Percentiles rank a stretch among this genome's conserved stretches.
phyloP scores from a whole-genome alignment of 805 yeast genomes.

The Starmera pachycereana region DNA sequence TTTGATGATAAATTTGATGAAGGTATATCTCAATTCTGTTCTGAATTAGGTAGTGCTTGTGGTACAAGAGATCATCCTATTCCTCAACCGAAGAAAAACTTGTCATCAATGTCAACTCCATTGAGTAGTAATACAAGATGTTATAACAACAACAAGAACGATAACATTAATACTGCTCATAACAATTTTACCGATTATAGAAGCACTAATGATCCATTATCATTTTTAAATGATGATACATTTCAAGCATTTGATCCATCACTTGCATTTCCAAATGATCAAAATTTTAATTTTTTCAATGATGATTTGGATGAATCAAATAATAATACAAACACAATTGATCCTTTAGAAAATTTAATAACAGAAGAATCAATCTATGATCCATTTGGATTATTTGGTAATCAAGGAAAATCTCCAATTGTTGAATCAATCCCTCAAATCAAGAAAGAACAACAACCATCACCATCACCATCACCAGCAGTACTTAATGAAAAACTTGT shows the following conservation, averaged over 20 bases:
- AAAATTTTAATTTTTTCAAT: slow-evolving; percentile 7
- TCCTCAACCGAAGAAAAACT: slow-evolving; percentile 29
- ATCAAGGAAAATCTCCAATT: slow-evolving; percentile 5
- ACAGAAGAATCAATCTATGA: slow-evolving; percentile 51
- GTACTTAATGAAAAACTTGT: slow-evolving; percentile 1
- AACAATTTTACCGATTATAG: slow-evolving; percentile 1
- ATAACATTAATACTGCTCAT: not conserved
- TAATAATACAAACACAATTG: slow-evolving; percentile 13
- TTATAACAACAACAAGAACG: slow-evolving; percentile 1
- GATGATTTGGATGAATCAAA: slow-evolving; percentile 9
- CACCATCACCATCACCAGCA: not conserved
- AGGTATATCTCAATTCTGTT: slow-evolving; percentile 67
- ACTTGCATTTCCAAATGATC: slow-evolving; percentile 32
- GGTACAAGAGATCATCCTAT: slow-evolving; percentile 64
- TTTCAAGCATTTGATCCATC: slow-evolving; percentile 38
- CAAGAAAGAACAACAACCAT: not conserved
- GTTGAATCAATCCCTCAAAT: slow-evolving; percentile 2
- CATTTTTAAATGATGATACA: slow-evolving; percentile 29
- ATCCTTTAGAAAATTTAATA: slow-evolving; percentile 33
- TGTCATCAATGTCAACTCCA: not conserved
- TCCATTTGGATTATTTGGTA: slow-evolving; percentile 29
- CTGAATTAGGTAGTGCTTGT: slow-evolving; percentile 68
- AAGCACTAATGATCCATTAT: slow-evolving; percentile 31
- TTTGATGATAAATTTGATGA: slow-evolving; percentile 48
- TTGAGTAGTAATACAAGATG: not conserved